Evolutionary conservation across 495 filamentous ascomycete genomes (phyloP), one percentile per base, ranked within the genome.

Genomic region (Hypoxylon perforatum): DNA sequence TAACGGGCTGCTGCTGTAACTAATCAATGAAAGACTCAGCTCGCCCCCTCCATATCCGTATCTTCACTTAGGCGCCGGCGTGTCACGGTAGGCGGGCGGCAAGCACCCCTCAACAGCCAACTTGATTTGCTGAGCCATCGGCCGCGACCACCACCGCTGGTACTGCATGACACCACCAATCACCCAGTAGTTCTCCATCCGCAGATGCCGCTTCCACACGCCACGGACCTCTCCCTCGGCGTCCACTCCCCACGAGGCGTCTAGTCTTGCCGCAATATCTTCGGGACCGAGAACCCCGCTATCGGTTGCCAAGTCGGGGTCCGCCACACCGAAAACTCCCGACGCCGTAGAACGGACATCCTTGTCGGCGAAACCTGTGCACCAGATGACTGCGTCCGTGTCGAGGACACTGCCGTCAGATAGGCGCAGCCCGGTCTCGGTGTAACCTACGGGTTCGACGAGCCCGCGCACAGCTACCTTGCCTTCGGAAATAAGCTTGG

Each of bases 121-220:
- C 68, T 76, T 75, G 57, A 78, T 78, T 60, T 78, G 74, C 25
- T 73, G 28, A 14, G 67, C 76, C 54, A 75, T 14, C 4, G 56
- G 52, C 18, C 57, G 41, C 38, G 76, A 76, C 39, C 61, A 60
- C 63, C 63, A 78, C 1, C 76, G 51, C 22, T 75, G 73, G n/a
- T 69, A 55, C 51, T 63, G 52, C 18, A 67, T 49, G 42, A 56
- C 54, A 0, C 74, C 71, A 5, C 73, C 73, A 52, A 73, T 66
- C 11, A 63, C 35, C 73, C 75, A 77, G 49, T 67, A 70, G 30
- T 70, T 76, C 25, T 75, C 69, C 59, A 76, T 39, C 41, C 65
- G 46, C 28, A 23, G n/a, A 25, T 68, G 72, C 3, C 68, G 45
- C 47, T 74, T 77, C 65, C 65, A 74, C 63, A 74, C 63, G 1